A percentile compares a stretch with the other conserved stretches of the same genome.
Conservation (phyloP, 148 eudicot genomes). For the Fagopyrum tataricum region DNA sequence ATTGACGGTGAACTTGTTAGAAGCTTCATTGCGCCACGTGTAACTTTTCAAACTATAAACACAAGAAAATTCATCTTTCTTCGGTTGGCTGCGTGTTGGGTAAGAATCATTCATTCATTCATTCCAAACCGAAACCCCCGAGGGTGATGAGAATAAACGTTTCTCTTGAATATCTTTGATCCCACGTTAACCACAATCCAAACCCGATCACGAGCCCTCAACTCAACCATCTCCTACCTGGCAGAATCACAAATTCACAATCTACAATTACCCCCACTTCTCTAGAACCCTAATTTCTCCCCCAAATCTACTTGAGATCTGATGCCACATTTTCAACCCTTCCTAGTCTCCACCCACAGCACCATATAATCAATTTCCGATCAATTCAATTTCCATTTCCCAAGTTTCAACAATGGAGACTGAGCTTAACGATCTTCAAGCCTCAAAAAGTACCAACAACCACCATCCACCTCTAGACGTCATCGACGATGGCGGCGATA, state of each 20-base stretch:
- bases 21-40: too few species aligned
- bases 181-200: conserved; percentile 6
- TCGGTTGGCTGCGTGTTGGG: too few species aligned
- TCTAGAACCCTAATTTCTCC: not conserved
- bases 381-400: not conserved
- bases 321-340: not conserved
- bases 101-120: too few species aligned
- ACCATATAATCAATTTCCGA: not conserved
- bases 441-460: not conserved
- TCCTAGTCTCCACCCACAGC: not conserved
- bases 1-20: too few species aligned
- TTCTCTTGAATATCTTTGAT: not conserved
- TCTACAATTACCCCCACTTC: not conserved
- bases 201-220: not conserved
- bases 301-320: conserved; percentile 6
- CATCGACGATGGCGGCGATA: conserved; percentile 35
- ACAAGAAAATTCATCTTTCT: too few species aligned
- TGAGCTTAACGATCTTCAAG: conserved; percentile 28
- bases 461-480: conserved; percentile 5
- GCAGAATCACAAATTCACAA: not conserved
- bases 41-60: too few species aligned
- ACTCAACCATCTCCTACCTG: conserved; percentile 1
- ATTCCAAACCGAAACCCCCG: too few species aligned
- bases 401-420: conserved; percentile 38
- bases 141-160: not conserved